These are phyloP conservation scores for Euphorbia lathyris DNA, from an alignment of 345 rosid species.

Conservation along the genomic window DNA sequence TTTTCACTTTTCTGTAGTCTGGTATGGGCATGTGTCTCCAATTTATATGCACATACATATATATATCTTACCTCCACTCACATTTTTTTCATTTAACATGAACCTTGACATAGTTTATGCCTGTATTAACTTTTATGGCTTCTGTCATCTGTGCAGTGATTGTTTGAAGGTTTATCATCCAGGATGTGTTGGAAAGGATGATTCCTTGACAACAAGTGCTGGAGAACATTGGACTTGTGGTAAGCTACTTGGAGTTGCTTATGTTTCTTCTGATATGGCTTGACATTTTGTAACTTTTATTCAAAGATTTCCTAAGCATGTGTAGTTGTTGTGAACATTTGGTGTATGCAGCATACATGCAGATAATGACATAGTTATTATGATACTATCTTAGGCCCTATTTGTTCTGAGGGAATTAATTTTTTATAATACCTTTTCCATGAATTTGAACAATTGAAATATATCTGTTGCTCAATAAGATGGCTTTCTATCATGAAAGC, in stretches of 20 bases:
- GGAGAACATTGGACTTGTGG: conserved; percentile 28
- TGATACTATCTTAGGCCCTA: not conserved
- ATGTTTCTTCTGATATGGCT: not conserved
- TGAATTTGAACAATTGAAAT: not conserved
- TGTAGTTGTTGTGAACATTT: not conserved
- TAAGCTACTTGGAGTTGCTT: conserved; percentile 8
- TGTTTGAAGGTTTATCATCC: conserved; percentile 31
- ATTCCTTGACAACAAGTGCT: not conserved
- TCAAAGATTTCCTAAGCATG: not conserved
- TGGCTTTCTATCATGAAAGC: not conserved
- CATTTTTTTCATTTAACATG: not conserved
- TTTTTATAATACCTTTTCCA: not conserved
- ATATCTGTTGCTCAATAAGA: not conserved
- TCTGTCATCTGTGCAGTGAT: conserved; percentile 13
- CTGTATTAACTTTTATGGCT: not conserved
- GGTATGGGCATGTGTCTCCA: not conserved
- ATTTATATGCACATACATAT: not conserved
- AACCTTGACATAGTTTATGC: not conserved
- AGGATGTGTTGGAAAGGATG: conserved; percentile 16
- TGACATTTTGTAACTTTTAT: not conserved
- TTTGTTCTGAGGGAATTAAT: not conserved
- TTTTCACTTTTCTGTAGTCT: not conserved
- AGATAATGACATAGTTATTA: not conserved
- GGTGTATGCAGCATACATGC: not conserved
- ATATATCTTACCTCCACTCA: not conserved